These are phyloP conservation scores for Penstemon davidsonii DNA, from an alignment of 257 asterid genomes.

Conservation along the genomic window DNA sequence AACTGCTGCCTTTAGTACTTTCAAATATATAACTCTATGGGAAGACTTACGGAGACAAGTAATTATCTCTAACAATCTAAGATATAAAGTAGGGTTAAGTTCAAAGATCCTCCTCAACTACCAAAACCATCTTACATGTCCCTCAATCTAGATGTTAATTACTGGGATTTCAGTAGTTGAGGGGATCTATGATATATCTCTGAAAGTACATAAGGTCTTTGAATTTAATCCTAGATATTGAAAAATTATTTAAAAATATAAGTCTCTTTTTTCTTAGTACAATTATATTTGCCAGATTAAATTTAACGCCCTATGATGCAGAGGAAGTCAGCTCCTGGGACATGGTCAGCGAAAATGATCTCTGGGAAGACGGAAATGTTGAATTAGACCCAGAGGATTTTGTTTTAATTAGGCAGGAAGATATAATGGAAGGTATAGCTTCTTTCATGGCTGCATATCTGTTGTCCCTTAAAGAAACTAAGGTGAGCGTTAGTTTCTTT, in stretches of 20 bases:
- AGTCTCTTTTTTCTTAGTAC: no score
- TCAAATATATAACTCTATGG: no score
- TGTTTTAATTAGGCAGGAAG: conserved; percentile 94
- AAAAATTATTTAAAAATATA: no score
- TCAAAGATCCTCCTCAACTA: no score
- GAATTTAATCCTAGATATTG: no score
- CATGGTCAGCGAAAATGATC: conserved; percentile 78
- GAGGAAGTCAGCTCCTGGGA: conserved; percentile 96
- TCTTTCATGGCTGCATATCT: conserved; percentile 97
- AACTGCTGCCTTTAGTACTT: background rate
- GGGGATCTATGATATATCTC: background rate
- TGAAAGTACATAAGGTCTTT: background rate
- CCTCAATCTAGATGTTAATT: background rate
- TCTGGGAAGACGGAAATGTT: conserved; percentile 76
- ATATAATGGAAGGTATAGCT: conserved; percentile 97
- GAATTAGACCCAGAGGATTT: conserved; percentile 74
- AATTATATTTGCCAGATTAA: no score
- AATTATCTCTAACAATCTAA: background rate
- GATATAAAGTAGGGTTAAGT: no score
- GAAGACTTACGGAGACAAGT: background rate
- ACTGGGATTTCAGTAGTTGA: background rate
- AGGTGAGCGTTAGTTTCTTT: conserved; percentile 45
- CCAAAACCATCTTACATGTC: no score
- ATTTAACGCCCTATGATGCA: conserved; percentile 39
- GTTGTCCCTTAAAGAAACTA: conserved; percentile 84